Percentiles rank a stretch among this genome's conserved stretches.
Conservation (phyloP, 176 grass and related monocot genomes). For the Musa schizocarpa region DNA sequence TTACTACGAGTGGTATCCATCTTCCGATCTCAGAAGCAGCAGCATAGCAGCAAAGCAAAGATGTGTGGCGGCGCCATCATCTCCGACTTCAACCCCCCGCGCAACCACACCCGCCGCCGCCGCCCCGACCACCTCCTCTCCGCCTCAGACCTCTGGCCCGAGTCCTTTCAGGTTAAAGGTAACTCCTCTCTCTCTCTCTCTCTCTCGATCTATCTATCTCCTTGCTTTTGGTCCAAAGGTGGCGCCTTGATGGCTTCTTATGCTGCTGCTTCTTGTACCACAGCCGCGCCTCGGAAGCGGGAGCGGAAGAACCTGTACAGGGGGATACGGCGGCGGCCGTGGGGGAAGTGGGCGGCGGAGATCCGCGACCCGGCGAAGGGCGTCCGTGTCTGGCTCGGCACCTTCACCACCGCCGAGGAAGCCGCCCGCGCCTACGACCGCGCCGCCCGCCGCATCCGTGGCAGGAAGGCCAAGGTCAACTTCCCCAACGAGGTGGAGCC, state of each 20-base stretch:
- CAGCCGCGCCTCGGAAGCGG: conserved; percentile 32
- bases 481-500: conserved; percentile 48
- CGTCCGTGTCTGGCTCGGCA: conserved; percentile 86
- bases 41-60: background rate
- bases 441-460: conserved; percentile 65
- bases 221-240: background rate
- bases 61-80: background rate
- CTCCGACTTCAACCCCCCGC: background rate
- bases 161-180: background rate
- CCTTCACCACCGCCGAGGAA: conserved; percentile 62
- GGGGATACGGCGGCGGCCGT: conserved; percentile 55
- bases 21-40: no score
- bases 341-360: conserved; percentile 50
- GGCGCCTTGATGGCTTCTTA: background rate
- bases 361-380: conserved; percentile 55
- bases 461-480: conserved; percentile 87
- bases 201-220: background rate
- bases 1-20: no score
- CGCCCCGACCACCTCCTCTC: background rate
- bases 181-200: background rate
- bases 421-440: conserved; percentile 84
- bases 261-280: background rate
- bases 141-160: background rate
- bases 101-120: background rate
- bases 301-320: conserved; percentile 68